Evolutionary conservation across 768 basidiomycete species (phyloP), one percentile per base, ranked within the genome.

Genomic region (Termitomyces sp.): DNA sequence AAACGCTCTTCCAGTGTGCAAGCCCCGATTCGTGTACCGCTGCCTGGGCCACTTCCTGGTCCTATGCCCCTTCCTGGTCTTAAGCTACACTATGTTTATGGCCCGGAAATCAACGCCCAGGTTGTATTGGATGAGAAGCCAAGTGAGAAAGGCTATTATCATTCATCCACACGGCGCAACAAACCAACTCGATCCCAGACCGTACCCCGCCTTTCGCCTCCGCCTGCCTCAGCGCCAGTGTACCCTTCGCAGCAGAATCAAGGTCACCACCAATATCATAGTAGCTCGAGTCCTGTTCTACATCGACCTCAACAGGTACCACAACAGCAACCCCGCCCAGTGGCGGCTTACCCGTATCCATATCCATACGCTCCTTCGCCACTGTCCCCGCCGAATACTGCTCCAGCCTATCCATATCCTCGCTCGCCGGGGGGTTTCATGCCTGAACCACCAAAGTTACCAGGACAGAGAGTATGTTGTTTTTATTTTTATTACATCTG

Each of bases 301-400:
- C 40, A n/a, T 32, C 51, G 5, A 31, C 46, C 31, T 5, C 61
- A 55, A 32, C 53, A 37, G 8, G 34, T 14, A 36, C 29, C 10
- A 42, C 40, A 29, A 6, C 62, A 34, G 36, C 51, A 56, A 14
- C 38, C 57, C 32, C 47, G 42, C 49, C 11, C 29, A 20, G n/a
- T 40, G 4, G 10, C 32, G n/a, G 47, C n/a, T 15, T 51, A 62
- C 20, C 50, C 55, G 6, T 36, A 56, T n/a, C 50, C 55, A 7
- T 43, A 56, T n/a, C 38, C 55, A 47, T 32, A 57, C 34, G 51
- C 56, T 20, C 31, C 57, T 1, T 47, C 57, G 20, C 56, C 58
- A n/a, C 57, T 58, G 8, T 15, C 60, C 7, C 63, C 60, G 5
- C 60, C 48, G 2, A 50, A 61, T 36, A 59, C 63, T 14, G 59